Evolutionary conservation across 306 rosid genomes (phyloP).

Genomic region (Mimosa bimucronata): DNA sequence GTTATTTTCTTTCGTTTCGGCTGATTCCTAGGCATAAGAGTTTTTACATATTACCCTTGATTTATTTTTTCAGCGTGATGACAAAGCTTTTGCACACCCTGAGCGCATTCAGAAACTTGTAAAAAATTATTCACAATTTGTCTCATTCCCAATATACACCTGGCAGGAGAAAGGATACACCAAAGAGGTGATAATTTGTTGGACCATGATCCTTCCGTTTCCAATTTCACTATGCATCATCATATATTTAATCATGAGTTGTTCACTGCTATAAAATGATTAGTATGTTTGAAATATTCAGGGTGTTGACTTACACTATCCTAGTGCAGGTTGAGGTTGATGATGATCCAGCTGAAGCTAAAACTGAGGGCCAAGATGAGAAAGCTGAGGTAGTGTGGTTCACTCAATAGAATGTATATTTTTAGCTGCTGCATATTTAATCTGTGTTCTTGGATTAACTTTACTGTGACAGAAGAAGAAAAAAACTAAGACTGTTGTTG

Average conservation of each 20-base stretch:
- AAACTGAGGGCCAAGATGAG: slow-evolving; percentile 67
- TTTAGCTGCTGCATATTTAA: slow-evolving; percentile 29
- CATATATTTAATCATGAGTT: neutral
- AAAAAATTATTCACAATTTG: slow-evolving; percentile 91
- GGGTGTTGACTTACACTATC: slow-evolving; percentile 15
- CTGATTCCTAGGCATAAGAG: slow-evolving; percentile 32
- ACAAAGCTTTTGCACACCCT: slow-evolving; percentile 89
- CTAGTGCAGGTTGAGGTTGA: slow-evolving; percentile 81
- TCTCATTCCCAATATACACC: slow-evolving; percentile 90
- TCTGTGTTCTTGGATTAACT: slow-evolving; percentile 34
- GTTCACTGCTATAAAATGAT: neutral
- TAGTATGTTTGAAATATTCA: slow-evolving; percentile 11
- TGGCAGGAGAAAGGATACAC: slow-evolving; percentile 97
- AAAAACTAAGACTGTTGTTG: slow-evolving; percentile 90
- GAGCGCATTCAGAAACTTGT: slow-evolving; percentile 88
- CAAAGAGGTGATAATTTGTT: slow-evolving; percentile 62
- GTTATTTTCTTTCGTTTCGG: neutral
- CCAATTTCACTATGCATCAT: neutral
- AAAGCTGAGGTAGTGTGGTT: slow-evolving; percentile 62
- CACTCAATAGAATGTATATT: neutral
- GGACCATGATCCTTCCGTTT: slow-evolving; percentile 11
- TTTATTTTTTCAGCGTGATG: slow-evolving; percentile 65
- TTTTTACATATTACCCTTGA: neutral
- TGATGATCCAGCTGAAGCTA: slow-evolving; percentile 81
- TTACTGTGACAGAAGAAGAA: slow-evolving; percentile 71